A percentile compares a stretch with the other conserved stretches of the same genome.
Conservation (phyloP, 2,329 filamentous ascomycete species). For the Botrytis aclada region DNA sequence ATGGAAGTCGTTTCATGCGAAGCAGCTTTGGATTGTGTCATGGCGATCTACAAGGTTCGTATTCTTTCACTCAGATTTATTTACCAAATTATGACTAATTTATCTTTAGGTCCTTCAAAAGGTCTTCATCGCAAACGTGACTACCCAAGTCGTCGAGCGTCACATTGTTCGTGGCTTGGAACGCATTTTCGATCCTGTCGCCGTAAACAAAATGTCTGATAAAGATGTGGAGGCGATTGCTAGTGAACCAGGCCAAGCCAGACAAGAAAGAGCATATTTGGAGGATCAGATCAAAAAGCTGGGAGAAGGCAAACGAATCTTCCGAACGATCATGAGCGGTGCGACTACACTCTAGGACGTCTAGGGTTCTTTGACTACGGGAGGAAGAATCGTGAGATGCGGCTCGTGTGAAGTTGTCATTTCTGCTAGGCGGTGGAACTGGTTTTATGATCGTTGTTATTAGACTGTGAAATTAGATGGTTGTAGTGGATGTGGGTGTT, state of each 20-base stretch:
- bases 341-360: neutral
- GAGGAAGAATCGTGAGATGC: neutral
- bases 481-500: neutral
- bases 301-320: slow-evolving; percentile 31
- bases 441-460: neutral
- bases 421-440: neutral
- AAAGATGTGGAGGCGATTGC: slow-evolving; percentile 29
- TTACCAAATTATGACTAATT: neutral
- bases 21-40: slow-evolving; percentile 35
- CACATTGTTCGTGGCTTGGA: slow-evolving; percentile 24
- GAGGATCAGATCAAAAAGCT: slow-evolving; percentile 33
- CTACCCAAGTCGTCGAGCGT: slow-evolving; percentile 36
- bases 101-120: slow-evolving; percentile 35
- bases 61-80: neutral
- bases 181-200: slow-evolving; percentile 22
- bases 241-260: slow-evolving; percentile 29
- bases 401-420: neutral
- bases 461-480: no score
- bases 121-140: slow-evolving; percentile 38
- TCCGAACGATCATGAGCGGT: slow-evolving; percentile 27
- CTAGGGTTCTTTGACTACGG: no score
- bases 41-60: slow-evolving; percentile 39
- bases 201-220: slow-evolving; percentile 22
- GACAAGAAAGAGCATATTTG: slow-evolving; percentile 30
- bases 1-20: slow-evolving; percentile 37